These are phyloP conservation scores for Lophiotrema nucula DNA, from an alignment of 495 filamentous ascomycete genomes.

Conservation along the genomic window DNA sequence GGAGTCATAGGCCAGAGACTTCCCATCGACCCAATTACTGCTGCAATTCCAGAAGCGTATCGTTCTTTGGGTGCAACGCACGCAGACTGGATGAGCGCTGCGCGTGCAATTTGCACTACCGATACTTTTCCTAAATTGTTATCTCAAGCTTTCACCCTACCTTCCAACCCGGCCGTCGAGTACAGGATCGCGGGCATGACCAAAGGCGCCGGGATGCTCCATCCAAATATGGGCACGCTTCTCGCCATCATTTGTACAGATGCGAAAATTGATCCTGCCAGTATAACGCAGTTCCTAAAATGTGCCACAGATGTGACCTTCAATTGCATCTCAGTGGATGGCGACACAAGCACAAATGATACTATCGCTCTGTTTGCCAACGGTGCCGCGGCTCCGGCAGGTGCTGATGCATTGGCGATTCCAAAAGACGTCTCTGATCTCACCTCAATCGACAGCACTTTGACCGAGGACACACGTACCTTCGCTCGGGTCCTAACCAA, in stretches of 20 bases:
- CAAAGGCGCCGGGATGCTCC: constrained; percentile 99
- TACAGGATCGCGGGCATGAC: constrained; percentile 94
- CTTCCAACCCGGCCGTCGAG: constrained; percentile 70
- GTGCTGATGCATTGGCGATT: too few relatives aligned
- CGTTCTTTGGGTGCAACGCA: constrained; percentile 68
- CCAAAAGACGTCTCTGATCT: too few relatives aligned
- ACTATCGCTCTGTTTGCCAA: constrained; percentile 92
- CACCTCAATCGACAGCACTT: constrained; percentile 41
- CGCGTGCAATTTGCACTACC: constrained; percentile 95
- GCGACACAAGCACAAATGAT: constrained; percentile 96
- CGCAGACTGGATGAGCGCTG: constrained; percentile 79
- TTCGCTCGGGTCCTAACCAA: constrained; percentile 68
- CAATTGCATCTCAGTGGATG: constrained; percentile 96
- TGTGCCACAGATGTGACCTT: constrained; percentile 80
- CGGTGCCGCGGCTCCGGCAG: constrained; percentile 84
- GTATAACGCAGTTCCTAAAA: constrained; percentile 68
- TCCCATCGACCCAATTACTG: constrained; percentile 85
- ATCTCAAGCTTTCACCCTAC: constrained; percentile 79
- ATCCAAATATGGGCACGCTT: constrained; percentile 98
- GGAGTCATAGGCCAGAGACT: constrained; percentile 96
- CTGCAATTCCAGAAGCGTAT: constrained; percentile 74
- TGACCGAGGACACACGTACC: constrained; percentile 60
- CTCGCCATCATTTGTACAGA: constrained; percentile 94
- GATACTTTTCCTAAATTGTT: constrained; percentile 98
- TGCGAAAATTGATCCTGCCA: constrained; percentile 68